Conservation (phyloP, 1,284 basidiomycete genomes). For the Leccinum proximum region DNA sequence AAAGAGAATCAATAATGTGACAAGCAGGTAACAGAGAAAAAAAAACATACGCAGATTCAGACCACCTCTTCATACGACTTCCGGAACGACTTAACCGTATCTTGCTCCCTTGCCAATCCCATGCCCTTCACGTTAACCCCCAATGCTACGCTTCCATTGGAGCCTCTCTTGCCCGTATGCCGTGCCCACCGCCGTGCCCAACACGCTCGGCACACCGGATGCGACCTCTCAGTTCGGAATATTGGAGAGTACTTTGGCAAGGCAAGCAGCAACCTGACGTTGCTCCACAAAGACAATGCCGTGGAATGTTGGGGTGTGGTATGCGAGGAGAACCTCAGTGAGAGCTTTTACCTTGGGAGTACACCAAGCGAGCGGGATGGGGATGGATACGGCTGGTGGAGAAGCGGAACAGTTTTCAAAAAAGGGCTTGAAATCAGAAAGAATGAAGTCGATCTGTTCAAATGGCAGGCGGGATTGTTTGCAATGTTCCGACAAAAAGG, state of each 20-base stretch:
- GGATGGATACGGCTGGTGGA: slow-evolving; percentile 34
- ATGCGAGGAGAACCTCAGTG: slow-evolving; percentile 56
- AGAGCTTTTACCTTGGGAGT: slow-evolving; percentile 69
- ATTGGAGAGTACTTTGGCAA: slow-evolving; percentile 60
- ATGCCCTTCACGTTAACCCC: slow-evolving; percentile 42
- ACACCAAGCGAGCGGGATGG: slow-evolving; percentile 54
- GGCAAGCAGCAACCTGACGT: slow-evolving; percentile 69
- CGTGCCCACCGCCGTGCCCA: slow-evolving; percentile 55
- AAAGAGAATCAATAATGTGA: slow-evolving; percentile 5
- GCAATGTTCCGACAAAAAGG: slow-evolving; percentile 12
- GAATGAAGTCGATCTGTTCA: slow-evolving; percentile 44
- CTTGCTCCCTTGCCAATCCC: slow-evolving; percentile 49
- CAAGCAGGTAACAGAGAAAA: slow-evolving; percentile 1
- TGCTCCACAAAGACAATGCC: slow-evolving; percentile 85
- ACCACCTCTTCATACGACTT: slow-evolving; percentile 55
- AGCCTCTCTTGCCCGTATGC: slow-evolving; percentile 24
- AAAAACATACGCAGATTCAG: slow-evolving; percentile 68
- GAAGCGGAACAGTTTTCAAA: slow-evolving; percentile 38
- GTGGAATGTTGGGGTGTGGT: slow-evolving; percentile 59
- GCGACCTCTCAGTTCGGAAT: slow-evolving; percentile 54
- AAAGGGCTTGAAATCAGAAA: slow-evolving; percentile 48
- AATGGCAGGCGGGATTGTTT: slow-evolving; percentile 35
- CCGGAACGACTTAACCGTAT: slow-evolving; percentile 64
- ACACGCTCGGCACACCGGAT: slow-evolving; percentile 65
- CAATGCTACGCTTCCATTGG: slow-evolving; percentile 6